phyloP scores from a whole-genome alignment of 345 rosid species.

The Camelina sativa region DNA sequence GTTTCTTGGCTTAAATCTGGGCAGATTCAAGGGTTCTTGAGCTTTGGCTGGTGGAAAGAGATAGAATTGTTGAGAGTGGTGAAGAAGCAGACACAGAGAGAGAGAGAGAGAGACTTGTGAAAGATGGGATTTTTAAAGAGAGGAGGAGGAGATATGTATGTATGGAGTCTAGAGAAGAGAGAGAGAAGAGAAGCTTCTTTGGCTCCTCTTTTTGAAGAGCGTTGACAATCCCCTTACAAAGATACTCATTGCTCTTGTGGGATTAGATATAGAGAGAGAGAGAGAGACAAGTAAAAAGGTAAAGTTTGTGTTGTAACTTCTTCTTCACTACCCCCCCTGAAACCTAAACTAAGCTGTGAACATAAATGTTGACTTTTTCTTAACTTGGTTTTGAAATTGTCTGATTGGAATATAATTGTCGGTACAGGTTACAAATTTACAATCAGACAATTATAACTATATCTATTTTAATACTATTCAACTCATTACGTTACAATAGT shows the following conservation, averaged over 20 bases:
- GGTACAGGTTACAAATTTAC: background rate
- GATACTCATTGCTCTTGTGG: conserved; percentile 33
- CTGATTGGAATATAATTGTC: background rate
- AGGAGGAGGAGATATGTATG: conserved; percentile 35
- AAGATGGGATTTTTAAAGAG: conserved; percentile 40
- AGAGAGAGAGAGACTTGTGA: conserved; percentile 28
- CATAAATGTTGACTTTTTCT: background rate
- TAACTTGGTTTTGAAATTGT: background rate
- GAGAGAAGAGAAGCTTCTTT: conserved; percentile 65
- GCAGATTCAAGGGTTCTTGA: background rate
- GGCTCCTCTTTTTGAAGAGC: conserved; percentile 55
- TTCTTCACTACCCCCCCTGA: background rate
- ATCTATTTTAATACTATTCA: too few relatives aligned
- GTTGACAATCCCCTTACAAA: conserved; percentile 58
- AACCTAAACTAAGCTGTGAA: background rate
- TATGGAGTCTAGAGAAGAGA: background rate
- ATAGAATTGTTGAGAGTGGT: background rate
- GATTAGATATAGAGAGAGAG: conserved; percentile 9
- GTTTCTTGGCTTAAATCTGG: conserved; percentile 11
- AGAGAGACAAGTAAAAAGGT: conserved; percentile 17
- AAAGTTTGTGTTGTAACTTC: conserved; percentile 35
- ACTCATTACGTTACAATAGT: too few relatives aligned
- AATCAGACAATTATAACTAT: too few relatives aligned
- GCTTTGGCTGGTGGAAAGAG: conserved; percentile 14
- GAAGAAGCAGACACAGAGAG: conserved; percentile 29